Percentiles rank a stretch among this genome's conserved stretches.
Evolutionary conservation across 176 grass and related monocot species (phyloP).

Genomic region (Cenchrus fungigraminus): DNA sequence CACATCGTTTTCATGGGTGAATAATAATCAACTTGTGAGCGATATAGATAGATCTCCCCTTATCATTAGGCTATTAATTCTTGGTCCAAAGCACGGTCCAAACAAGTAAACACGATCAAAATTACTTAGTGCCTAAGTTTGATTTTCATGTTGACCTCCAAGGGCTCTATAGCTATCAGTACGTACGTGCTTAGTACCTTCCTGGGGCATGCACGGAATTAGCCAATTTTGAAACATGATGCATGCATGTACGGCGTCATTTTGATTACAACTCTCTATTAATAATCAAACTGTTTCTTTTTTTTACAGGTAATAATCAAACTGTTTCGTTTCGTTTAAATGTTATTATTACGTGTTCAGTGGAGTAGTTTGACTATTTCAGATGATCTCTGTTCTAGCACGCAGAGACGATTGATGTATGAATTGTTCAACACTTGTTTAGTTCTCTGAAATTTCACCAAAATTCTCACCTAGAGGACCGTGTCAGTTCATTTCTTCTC

Average conservation of each 20-base stretch:
- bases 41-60: neutral
- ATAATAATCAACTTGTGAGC: neutral
- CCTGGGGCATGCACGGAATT: neutral
- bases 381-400: neutral
- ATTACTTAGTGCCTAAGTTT: neutral
- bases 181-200: neutral
- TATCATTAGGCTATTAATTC: constrained; percentile 3
- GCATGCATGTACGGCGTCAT: neutral
- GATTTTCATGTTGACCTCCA: neutral
- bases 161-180: neutral
- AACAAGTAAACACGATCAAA: neutral
- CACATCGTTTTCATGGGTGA: neutral
- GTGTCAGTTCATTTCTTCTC: no score
- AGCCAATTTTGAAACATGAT: neutral
- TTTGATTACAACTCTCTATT: neutral
- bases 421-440: neutral
- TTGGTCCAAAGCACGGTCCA: neutral
- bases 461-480: no score
- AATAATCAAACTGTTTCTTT: no score
- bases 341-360: neutral
- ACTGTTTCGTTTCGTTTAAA: neutral
- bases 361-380: neutral
- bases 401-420: neutral
- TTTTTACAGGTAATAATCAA: no score
- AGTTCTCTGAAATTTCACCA: no score